Percentiles rank a stretch among this genome's conserved stretches.
These are phyloP conservation scores for Pseudonitzschia multiseries DNA, from an alignment of 108 stramenopile genomes.

Conservation along the genomic window DNA sequence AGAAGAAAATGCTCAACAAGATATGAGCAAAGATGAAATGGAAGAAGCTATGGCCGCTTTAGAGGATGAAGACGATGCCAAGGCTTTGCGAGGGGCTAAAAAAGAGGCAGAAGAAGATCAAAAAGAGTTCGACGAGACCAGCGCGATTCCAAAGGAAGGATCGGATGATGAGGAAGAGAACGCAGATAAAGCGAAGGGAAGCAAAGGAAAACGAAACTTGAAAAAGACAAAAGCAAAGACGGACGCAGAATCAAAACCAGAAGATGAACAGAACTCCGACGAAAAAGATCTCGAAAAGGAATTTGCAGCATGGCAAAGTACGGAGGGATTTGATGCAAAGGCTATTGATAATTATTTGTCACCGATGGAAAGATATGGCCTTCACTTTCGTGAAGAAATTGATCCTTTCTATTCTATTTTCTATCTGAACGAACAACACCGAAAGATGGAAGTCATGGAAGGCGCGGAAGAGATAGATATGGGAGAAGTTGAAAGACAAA, in stretches of 20 bases:
- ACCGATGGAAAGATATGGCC: constrained; percentile 72
- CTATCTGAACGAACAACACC: constrained; percentile 56
- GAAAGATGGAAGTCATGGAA: constrained; percentile 44
- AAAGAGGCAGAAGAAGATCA: constrained; percentile 82
- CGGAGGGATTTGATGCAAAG: constrained; percentile 76
- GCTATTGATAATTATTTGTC: constrained; percentile 77
- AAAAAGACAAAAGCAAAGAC: constrained; percentile 29
- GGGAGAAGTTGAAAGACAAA: constrained; percentile 66
- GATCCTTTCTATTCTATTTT: constrained; percentile 81
- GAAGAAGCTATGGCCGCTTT: constrained; percentile 88
- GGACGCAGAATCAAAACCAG: constrained; percentile 5
- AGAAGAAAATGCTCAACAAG: constrained; percentile 6
- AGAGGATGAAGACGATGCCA: constrained; percentile 92
- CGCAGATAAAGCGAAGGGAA: constrained; percentile 19
- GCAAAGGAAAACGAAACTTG: constrained; percentile 13
- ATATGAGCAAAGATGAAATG: constrained; percentile 79
- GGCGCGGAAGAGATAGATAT: constrained; percentile 67
- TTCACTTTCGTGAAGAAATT: constrained; percentile 64
- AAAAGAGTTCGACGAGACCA: constrained; percentile 85
- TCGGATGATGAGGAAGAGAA: constrained; percentile 46
- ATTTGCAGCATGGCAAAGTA: constrained; percentile 89
- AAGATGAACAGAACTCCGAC: constrained; percentile 41
- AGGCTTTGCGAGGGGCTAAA: constrained; percentile 69
- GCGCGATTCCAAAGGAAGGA: constrained; percentile 50
- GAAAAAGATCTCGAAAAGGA: constrained; percentile 80